phyloP scores from a whole-genome alignment of 139 green algal species.

The Marvania coccoides region DNA sequence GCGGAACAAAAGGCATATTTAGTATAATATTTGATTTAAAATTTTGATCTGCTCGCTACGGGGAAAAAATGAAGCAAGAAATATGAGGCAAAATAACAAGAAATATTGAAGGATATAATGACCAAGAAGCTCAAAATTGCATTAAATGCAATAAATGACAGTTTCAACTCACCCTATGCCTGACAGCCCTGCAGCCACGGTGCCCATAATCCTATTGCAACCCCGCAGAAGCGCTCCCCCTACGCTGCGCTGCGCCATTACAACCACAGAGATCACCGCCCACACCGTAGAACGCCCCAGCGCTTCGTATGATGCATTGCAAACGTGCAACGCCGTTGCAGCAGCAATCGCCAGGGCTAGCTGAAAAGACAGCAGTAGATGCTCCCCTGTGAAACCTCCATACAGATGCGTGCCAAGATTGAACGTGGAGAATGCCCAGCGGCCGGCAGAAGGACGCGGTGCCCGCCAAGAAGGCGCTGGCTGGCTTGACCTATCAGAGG shows the following conservation, averaged over 20 bases:
- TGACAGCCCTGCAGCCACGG: constrained; percentile 1
- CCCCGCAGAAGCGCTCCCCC: constrained; percentile 11
- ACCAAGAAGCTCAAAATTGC: not conserved
- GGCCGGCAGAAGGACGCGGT: too few species aligned
- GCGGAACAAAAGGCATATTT: too few species aligned
- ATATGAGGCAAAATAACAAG: not conserved
- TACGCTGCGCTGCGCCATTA: constrained; percentile 5
- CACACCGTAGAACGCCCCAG: constrained; percentile 6
- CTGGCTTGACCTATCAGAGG: too few species aligned
- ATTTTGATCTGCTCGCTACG: not conserved
- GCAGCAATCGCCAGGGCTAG: constrained; percentile 11
- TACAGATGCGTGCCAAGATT: not conserved
- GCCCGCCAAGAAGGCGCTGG: too few species aligned
- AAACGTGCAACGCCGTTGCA: constrained; percentile 6
- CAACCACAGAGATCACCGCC: constrained; percentile 4
- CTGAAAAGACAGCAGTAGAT: constrained; percentile 6
- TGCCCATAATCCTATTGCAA: constrained; percentile 5
- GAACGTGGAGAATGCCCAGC: too few species aligned
- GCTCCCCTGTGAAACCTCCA: not conserved
- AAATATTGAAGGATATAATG: not conserved
- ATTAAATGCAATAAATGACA: not conserved
- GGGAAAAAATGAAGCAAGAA: not conserved
- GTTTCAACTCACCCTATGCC: constrained; percentile 7
- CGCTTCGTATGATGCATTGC: not conserved
- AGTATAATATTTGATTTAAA: too few species aligned